Percentiles rank a stretch among this genome's conserved stretches.
Conservation (phyloP, 2,329 filamentous ascomycete genomes). For the Nakataea oryzae region DNA sequence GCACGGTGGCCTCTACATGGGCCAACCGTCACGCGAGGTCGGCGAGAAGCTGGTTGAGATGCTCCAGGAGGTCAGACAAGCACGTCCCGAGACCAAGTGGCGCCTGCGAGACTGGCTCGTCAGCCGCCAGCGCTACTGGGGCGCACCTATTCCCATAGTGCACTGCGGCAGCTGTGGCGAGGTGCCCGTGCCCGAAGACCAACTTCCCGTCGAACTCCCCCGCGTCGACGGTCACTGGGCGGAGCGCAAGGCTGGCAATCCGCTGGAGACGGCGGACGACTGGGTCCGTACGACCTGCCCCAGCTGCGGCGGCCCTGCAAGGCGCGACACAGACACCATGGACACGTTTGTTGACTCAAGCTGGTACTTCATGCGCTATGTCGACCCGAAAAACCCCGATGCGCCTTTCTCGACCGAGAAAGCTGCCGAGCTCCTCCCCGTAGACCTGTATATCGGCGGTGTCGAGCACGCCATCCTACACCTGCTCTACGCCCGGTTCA, state of each 20-base stretch:
- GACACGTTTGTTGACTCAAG: slow-evolving; percentile 94
- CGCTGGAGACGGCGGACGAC: slow-evolving; percentile 58
- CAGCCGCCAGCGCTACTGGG: slow-evolving; percentile 89
- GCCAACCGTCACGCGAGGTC: slow-evolving; percentile 52
- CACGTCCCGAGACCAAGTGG: slow-evolving; percentile 60
- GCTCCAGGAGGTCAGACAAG: slow-evolving; percentile 45
- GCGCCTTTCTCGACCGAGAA: slow-evolving; percentile 51
- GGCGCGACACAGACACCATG: slow-evolving; percentile 88
- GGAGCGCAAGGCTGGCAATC: slow-evolving; percentile 62
- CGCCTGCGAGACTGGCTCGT: slow-evolving; percentile 82
- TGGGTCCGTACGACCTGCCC: slow-evolving; percentile 73
- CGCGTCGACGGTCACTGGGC: slow-evolving; percentile 58
- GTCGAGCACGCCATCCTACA: slow-evolving; percentile 88
- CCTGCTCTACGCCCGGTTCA: slow-evolving; percentile 79
- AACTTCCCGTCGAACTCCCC: slow-evolving; percentile 70
- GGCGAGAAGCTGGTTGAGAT: slow-evolving; percentile 48
- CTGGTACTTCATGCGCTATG: slow-evolving; percentile 82
- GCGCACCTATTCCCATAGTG: slow-evolving; percentile 78
- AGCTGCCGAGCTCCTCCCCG: slow-evolving; percentile 51
- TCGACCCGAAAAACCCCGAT: slow-evolving; percentile 56
- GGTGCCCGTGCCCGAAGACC: slow-evolving; percentile 64
- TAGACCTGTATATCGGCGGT: slow-evolving; percentile 82
- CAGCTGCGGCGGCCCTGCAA: slow-evolving; percentile 57
- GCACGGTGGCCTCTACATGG: slow-evolving; percentile 53
- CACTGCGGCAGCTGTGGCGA: slow-evolving; percentile 70